Evolutionary conservation across 805 yeast genomes (phyloP), one percentile per base, ranked within the genome.

Genomic region (Candida arabinofermentans): DNA sequence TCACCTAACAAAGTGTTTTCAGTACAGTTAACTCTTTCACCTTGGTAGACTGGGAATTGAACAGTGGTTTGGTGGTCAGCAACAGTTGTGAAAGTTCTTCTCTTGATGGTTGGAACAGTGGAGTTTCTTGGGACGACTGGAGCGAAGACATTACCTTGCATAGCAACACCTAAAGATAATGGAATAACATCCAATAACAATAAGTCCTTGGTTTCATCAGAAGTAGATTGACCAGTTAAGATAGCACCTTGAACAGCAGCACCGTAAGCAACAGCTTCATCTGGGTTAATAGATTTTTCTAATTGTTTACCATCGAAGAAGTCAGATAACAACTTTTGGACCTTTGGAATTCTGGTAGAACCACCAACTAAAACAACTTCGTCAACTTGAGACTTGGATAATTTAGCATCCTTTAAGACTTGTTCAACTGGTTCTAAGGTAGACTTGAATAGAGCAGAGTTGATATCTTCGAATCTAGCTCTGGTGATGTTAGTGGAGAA

Each of bases 191-290:
- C 98, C 73, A 90, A 83, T 68, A 90, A 81, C 62, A 91, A 83
- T 69, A 90, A 81, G 75, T 88, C 96, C 75, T 90, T 88, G 70
- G 96, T 89, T 71, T 88, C 95, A 51, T 84, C 93, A 57, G 86
- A 81, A 53, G 88, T 83, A 50, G 87, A 89, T 55, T 77, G 81
- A 76, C 96, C 96, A 58, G 96, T 86, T 72, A 90, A 80, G 75
- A 91, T 87, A 67, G 97, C 97, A 77, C 96, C 98, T 79, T 90
- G 97, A 62, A 90, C 97, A 64, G 98, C 97, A 64, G 98, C 98
- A 83, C 97, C 97, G 79, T 88, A 88, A 64, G 96, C 97, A 70
- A 89, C 97, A 66, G 97, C 97, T 79, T 89, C 97, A 77, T 89
- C 97, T 57, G 97, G 97, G 89, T 89, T 89, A 72, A 89, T 90